A percentile compares a stretch with the other conserved stretches of the same genome.
Conservation (phyloP, 2,329 filamentous ascomycete genomes). For the Diaporthe eres region DNA sequence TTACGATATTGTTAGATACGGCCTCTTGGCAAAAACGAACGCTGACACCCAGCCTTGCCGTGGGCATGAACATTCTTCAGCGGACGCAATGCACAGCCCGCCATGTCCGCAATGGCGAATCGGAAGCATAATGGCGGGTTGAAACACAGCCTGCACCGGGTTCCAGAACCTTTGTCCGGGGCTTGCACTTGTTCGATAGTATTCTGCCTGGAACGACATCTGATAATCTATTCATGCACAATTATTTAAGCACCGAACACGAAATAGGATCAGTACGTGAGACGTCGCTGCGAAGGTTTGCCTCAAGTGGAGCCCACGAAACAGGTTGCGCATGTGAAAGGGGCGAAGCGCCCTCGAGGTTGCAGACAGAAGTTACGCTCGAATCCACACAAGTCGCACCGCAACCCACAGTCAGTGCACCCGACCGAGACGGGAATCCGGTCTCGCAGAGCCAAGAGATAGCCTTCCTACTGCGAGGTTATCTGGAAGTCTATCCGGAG, state of each 20-base stretch:
- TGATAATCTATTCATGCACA: neutral
- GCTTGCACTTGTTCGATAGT: neutral
- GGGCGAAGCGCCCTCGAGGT: neutral
- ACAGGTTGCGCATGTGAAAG: neutral
- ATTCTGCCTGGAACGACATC: neutral
- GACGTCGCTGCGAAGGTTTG: neutral
- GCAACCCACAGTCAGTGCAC: neutral
- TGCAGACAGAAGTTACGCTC: neutral
- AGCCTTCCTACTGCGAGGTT: neutral
- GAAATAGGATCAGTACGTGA: neutral
- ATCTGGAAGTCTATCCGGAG: neutral
- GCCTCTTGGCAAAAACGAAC: neutral
- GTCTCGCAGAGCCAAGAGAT: slow-evolving; percentile 8
- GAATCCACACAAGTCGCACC: neutral
- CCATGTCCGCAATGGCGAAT: neutral
- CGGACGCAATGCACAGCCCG: neutral
- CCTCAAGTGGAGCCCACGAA: neutral
- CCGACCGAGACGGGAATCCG: neutral
- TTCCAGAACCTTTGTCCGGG: neutral
- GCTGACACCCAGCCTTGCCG: neutral
- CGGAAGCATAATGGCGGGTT: neutral
- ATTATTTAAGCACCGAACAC: neutral
- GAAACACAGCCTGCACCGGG: neutral
- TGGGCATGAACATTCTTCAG: neutral
- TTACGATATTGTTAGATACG: neutral